Percentiles rank a stretch among this genome's conserved stretches.
Evolutionary conservation across 306 rosid species (phyloP).

Genomic region (Cucurbita pepo): DNA sequence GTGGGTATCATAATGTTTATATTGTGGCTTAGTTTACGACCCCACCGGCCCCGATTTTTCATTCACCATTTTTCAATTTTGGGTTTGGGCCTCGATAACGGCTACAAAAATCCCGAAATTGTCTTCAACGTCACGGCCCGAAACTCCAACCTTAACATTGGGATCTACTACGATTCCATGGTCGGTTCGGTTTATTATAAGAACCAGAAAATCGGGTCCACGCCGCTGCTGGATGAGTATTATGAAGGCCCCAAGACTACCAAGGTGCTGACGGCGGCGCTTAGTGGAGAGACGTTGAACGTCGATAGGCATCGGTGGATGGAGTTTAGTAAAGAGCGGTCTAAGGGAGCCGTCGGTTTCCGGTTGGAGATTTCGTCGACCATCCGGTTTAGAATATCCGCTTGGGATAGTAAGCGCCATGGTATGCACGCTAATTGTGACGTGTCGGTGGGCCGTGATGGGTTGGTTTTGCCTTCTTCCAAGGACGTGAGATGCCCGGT

Average conservation of each 20-base stretch:
- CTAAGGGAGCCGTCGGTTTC: slow-evolving; percentile 43
- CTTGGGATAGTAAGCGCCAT: slow-evolving; percentile 58
- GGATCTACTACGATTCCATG: slow-evolving; percentile 40
- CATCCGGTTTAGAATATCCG: slow-evolving; percentile 41
- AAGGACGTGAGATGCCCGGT: slow-evolving; percentile 49
- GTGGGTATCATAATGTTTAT: slow-evolving; percentile 49
- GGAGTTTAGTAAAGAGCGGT: slow-evolving; percentile 44
- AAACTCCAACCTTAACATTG: slow-evolving; percentile 60
- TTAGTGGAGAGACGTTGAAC: slow-evolving; percentile 33
- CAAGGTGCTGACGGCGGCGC: slow-evolving; percentile 16
- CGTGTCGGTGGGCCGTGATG: slow-evolving; percentile 52
- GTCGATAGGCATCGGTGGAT: slow-evolving; percentile 39
- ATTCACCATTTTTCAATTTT: slow-evolving; percentile 47
- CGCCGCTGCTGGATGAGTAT: slow-evolving; percentile 25
- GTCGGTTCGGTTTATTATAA: slow-evolving; percentile 36
- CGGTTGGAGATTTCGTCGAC: slow-evolving; percentile 38
- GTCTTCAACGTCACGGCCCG: slow-evolving; percentile 38
- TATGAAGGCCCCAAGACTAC: slow-evolving; percentile 60
- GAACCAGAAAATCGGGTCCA: slow-evolving; percentile 43
- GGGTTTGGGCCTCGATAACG: slow-evolving; percentile 31
- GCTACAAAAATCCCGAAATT: slow-evolving; percentile 32
- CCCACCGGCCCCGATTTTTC: slow-evolving; percentile 69
- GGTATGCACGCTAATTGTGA: slow-evolving; percentile 58
- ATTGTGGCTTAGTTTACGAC: slow-evolving; percentile 74
- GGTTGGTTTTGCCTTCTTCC: slow-evolving; percentile 25